These are phyloP conservation scores for Boeremia exigua DNA, from an alignment of 2,329 filamentous ascomycete genomes.

Conservation along the genomic window DNA sequence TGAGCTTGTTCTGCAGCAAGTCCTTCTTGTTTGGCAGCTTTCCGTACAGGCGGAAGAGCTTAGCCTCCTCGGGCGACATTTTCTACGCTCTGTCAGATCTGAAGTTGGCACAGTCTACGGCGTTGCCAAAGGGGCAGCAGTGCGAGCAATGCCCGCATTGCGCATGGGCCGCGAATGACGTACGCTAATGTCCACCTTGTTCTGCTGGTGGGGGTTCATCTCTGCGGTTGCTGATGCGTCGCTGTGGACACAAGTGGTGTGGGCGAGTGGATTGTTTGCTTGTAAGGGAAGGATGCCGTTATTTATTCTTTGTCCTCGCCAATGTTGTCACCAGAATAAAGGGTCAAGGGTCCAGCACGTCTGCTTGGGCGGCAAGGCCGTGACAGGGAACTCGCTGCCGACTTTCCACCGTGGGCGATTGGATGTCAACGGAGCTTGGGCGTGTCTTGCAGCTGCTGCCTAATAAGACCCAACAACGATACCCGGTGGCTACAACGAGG, in stretches of 20 bases:
- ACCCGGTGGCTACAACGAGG: constrained; percentile 11
- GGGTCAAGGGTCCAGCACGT: constrained; percentile 26
- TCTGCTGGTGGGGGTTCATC: constrained; percentile 98
- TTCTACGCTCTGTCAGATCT: constrained; percentile 63
- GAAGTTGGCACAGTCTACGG: neutral
- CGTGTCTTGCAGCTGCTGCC: constrained; percentile 35
- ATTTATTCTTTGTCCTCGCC: constrained; percentile 39
- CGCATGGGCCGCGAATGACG: constrained; percentile 51
- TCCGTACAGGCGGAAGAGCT: constrained; percentile 94
- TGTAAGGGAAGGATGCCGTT: constrained; percentile 14
- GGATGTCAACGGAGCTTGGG: constrained; percentile 34
- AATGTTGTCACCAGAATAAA: constrained; percentile 28
- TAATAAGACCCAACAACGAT: constrained; percentile 33
- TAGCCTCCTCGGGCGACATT: constrained; percentile 92
- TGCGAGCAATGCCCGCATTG: constrained; percentile 11
- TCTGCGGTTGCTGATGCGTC: constrained; percentile 25
- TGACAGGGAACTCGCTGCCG: constrained; percentile 39
- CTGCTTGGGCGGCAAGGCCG: constrained; percentile 34
- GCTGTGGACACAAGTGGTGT: constrained; percentile 24
- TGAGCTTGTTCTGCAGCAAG: constrained; percentile 96
- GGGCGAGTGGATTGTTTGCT: constrained; percentile 18
- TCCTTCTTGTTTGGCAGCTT: constrained; percentile 97
- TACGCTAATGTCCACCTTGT: constrained; percentile 96
- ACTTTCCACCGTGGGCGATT: constrained; percentile 34
- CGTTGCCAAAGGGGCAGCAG: constrained; percentile 7